Evolutionary conservation across 257 asterid species (phyloP), one percentile per base, ranked within the genome.

Genomic region (Nicotiana undulata): DNA sequence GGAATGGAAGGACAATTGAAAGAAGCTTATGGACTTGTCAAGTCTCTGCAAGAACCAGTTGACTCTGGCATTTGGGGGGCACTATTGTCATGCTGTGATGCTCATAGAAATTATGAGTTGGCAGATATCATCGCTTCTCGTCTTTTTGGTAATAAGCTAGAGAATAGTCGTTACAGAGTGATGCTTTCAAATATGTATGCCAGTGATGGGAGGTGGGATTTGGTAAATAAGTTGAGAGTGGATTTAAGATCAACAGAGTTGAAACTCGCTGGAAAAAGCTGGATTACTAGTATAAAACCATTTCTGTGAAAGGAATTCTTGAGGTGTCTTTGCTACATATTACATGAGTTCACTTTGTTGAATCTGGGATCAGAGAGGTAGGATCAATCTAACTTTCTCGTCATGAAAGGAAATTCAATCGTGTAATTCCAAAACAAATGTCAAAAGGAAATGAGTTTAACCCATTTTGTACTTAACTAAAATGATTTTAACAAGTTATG

Each of bases 121-220:
- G 85, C 88, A 68, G 93, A 88, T 63, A 79, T 79, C 11, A 81
- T 88, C 32, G 87, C 90, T 68, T 65, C 81, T 81, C 85, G 82
- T 70, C 84, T 92, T 2, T 59, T 58, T 17, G 87, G 83, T 58
- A 85, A 80, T 53, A 81, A 89, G 81, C 63, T 78, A 16, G 78
- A 56, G 44, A 83, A 81, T 56, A 63, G 80, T 51, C 81, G 93
- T 55, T 92, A 93, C 44, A 81, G 76, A 40, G 93, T 93, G 80
- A 91, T 93, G 97, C 76, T 95, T 9, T 90, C 95, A 17, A 95
- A 95, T 79, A 40, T 89, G 16, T 89, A 85, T n/a, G 98, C 98
- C 37, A 83, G 90, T 17, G 87, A 86, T 65, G 95, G 88, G 82
- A 92, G 92, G 81, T 95, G 98, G 98, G 86, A 92, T 56, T 86